Base-by-base conservation (phyloP, 495 filamentous ascomycete genomes). In the Schizothecium vesticola region DNA sequence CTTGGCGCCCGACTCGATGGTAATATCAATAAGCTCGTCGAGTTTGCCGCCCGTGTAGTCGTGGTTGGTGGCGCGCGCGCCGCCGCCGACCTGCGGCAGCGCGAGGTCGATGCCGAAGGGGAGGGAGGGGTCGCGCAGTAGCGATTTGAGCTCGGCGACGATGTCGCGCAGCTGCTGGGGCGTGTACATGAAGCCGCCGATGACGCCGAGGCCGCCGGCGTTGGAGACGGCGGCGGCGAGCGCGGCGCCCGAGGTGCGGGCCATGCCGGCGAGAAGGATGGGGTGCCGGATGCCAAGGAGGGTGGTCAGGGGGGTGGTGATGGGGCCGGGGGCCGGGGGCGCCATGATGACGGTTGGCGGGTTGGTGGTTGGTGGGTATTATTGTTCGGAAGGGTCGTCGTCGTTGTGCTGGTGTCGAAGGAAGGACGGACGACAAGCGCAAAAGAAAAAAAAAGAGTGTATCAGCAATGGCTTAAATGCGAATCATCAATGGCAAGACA, bases 91-190 rank as follows among this genome's bases (percentile, higher is more conserved):
- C 77, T 94, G 91, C 2, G 93, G 92, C 3, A 97, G 86, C 1
- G 92, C 92, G 8, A 97, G 87, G 75, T 97, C 93, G 63, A 97
- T 88, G 71, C 92, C 93, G 78, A 96, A 97, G 3, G 92, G 90
- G 1, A 94, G 86, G 23, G 80, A 78, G 3, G 87, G 86, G 66
- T 84, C 80, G 11, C 71, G 70, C 2, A 95, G 86, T 61, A 87
- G 80, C 29, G 88, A 78, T 79, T 97, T 96, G 67, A 96, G 85
- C 72, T 96, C 93, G 66, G 87, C 86, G 76, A 97, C 86, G 80
- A 94, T 95, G 69, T 86, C 80, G 59, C 88, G 88, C 31, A 97
- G 87, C 72, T 94, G 92, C 1, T 78, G 63, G 0, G 92, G 92
- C 3, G 91, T 93, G 85, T 97, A 97, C 72, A 90, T 88, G 63